Evolutionary conservation across 768 basidiomycete genomes (phyloP), one percentile per base, ranked within the genome.

Genomic region (Rhodotorula kratochvilovae): DNA sequence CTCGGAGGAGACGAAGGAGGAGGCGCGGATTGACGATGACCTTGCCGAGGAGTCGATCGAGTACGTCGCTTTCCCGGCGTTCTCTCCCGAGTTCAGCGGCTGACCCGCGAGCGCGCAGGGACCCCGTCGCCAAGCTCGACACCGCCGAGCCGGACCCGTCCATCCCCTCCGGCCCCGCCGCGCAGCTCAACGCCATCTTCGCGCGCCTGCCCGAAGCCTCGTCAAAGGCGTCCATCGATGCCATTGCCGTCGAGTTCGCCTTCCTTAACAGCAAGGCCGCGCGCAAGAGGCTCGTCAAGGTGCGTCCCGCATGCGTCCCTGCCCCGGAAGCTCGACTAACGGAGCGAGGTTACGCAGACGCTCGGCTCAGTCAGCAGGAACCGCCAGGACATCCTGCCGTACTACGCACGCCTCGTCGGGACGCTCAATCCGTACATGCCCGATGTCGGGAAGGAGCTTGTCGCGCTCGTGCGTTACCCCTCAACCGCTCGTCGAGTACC

Each of bases 261-360:
- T 92, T 94, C 78, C 83, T 99, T 67, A 99, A 98, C 79, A 94
- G 92, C 54, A 98, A 98, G 80, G 92, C 95, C 31, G 91, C 94
- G 21, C 84, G 96, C 76, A 98, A 95, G 80, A 83, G 96, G 66
- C 84, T 97, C 51, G 84, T 91, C 74, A 93, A 88, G 85, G 94
- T 93, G 72, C 39, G 71, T 46, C 5, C 4, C 39, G 15, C 13
- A 5, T 54, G 39, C 36, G 43, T 1, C 25, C 21, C 33, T 21
- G 31, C 19, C 25, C 55, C 66, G 65, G 59, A 8, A 12, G 4
- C 75, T 63, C 54, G 69, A 17, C 15, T 4, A 25, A 39, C 39
- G 8, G 39, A 7, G 6, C 39, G 39, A 39, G 39, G 8, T 39
- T 39, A 13, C 59, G 33, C 74, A 93, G 90, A 91, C 90, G 77